phyloP scores from a whole-genome alignment of 176 grass and related monocot species.

The Triticum urartu region DNA sequence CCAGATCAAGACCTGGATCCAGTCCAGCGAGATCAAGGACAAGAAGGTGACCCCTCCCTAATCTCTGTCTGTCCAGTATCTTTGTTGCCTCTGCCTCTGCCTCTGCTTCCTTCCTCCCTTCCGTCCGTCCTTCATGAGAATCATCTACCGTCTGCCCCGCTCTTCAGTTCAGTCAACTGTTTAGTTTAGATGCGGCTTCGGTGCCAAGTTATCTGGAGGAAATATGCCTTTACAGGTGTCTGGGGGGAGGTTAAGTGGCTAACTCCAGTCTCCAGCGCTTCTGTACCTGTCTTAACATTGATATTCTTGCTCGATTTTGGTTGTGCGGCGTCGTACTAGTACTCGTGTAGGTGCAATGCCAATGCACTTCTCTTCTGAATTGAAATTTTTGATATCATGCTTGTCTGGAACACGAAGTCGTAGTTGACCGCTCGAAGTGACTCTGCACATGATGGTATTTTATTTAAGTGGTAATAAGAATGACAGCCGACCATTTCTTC shows the following conservation, averaged over 20 bases:
- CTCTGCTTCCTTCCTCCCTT: not conserved
- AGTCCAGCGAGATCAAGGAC: conserved; percentile 99
- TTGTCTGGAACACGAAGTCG: not conserved
- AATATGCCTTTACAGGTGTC: not conserved
- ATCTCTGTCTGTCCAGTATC: not conserved
- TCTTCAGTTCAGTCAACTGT: not conserved
- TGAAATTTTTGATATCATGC: not conserved
- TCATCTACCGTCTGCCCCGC: not conserved
- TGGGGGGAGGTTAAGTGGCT: not conserved
- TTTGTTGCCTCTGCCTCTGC: not conserved
- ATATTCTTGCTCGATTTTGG: not conserved
- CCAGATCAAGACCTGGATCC: conserved; percentile 99
- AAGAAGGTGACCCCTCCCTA: conserved; percentile 65
- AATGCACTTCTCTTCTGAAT: not conserved
- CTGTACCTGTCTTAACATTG: not conserved
- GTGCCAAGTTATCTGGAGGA: too few species aligned
- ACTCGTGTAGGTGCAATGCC: not conserved
- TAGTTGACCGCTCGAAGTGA: not conserved
- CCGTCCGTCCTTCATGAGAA: not conserved
- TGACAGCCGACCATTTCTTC: not conserved
- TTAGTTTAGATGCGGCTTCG: too few species aligned
- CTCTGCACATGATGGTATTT: not conserved
- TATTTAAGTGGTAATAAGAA: not conserved
- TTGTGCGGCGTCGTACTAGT: too few species aligned
- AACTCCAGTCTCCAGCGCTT: not conserved